These are phyloP conservation scores for Viridothelium virens DNA, from an alignment of 495 filamentous ascomycete genomes.

Conservation along the genomic window DNA sequence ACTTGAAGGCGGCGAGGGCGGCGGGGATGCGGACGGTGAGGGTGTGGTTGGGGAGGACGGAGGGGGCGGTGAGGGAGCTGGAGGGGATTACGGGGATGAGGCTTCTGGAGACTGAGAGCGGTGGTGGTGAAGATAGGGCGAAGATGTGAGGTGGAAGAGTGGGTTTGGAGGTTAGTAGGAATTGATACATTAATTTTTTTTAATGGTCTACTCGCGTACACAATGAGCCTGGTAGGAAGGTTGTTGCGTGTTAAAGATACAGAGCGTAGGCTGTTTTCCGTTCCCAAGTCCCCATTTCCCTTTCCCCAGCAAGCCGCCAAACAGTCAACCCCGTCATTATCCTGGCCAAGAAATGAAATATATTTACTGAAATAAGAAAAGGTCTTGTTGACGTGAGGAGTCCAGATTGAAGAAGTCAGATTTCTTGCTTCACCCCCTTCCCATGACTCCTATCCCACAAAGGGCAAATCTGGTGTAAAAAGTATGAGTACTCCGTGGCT, in stretches of 20 bases:
- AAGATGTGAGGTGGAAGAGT: not conserved
- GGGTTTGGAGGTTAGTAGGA: too few relatives aligned
- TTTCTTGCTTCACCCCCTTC: too few relatives aligned
- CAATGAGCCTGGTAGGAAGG: too few relatives aligned
- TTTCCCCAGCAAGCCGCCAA: too few relatives aligned
- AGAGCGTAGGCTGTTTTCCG: too few relatives aligned
- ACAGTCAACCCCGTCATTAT: too few relatives aligned
- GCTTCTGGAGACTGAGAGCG: constrained; percentile 41
- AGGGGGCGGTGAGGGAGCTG: constrained; percentile 65
- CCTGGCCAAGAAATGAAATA: not conserved
- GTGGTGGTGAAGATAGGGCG: not conserved
- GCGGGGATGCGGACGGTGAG: constrained; percentile 76
- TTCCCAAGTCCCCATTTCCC: too few relatives aligned
- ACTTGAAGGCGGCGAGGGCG: constrained; percentile 70
- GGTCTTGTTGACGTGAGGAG: too few relatives aligned
- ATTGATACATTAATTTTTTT: too few relatives aligned
- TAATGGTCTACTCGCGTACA: too few relatives aligned
- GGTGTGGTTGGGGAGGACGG: constrained; percentile 67
- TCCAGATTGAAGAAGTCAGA: too few relatives aligned
- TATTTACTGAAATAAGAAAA: not conserved
- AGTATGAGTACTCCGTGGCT: not conserved
- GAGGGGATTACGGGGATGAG: constrained; percentile 51
- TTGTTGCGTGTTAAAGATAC: too few relatives aligned
- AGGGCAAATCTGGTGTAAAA: not conserved
- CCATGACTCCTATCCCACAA: not conserved